Base-by-base conservation (phyloP, 1,284 basidiomycete species). In the Waitea zeae region DNA sequence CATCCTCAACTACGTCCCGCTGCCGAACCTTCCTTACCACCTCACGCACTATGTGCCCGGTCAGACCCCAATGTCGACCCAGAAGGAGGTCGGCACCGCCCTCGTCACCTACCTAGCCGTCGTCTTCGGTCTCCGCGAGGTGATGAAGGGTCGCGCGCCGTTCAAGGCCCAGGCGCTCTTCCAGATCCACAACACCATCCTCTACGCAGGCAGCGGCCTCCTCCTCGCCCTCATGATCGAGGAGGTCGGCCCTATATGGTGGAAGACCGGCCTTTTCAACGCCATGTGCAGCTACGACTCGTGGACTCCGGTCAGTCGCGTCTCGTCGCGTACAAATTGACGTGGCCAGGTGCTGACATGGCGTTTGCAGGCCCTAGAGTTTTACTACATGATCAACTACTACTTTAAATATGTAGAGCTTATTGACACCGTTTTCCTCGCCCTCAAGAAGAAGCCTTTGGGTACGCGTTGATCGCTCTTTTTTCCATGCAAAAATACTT, bases 311-410 rank as follows among this genome's bases (percentile, higher is more conserved):
- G 86, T 89, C 49, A 47, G 76, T 66, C 20, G 36, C 34, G n/a
- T 29, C n/a, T n/a, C n/a, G n/a, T n/a, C n/a, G n/a, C n/a, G n/a
- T n/a, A 4, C 20, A 34, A 24, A n/a, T 42, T 39, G 15, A 12
- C 35, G 32, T 41, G 39, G 33, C 5, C 33, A n/a, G 5, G 12
- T 34, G n/a, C n/a, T n/a, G n/a, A n/a, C n/a, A n/a, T n/a, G n/a
- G n/a, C n/a, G n/a, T n/a, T n/a, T n/a, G n/a, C 44, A 89, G 82
- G 70, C 69, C 50, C 64, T 90, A 51, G 78, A 89, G 55, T 78
- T 86, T 48, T 95, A 87, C 62, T 97, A 97, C 65, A 89, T 97
- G 65, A 70, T 97, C 66, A 98, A 97, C 67, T 98, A 97, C 64
- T 88, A 79, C 58, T 86, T 93, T 72, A 90, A 93, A 57, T 90